A percentile compares a stretch with the other conserved stretches of the same genome.
phyloP scores from a whole-genome alignment of 83 land plant species.

The Thuja plicata region DNA sequence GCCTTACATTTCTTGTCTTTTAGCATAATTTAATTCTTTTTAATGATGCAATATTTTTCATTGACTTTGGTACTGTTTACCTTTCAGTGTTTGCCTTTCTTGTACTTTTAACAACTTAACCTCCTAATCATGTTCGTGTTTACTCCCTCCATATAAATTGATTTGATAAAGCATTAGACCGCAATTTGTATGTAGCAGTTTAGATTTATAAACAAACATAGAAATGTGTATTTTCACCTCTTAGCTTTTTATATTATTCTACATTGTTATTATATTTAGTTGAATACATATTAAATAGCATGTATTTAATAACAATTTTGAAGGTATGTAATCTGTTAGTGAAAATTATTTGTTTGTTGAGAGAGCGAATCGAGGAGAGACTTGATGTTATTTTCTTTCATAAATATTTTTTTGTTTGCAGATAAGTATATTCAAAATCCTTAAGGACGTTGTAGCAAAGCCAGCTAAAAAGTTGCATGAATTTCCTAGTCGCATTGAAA shows the following conservation, averaged over 20 bases:
- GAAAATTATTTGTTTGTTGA: neutral
- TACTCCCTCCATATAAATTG: neutral
- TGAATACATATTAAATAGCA: neutral
- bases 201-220: neutral
- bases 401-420: constrained; percentile 1
- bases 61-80: neutral
- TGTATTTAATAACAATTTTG: neutral
- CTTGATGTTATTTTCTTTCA: neutral
- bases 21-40: neutral
- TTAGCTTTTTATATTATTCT: neutral
- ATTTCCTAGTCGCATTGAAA: constrained; percentile 47
- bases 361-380: neutral
- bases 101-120: neutral
- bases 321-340: neutral
- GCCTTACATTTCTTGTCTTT: neutral
- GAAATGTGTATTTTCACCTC: neutral
- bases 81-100: neutral
- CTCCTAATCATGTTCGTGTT: neutral
- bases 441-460: constrained; percentile 34
- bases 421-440: constrained; percentile 41
- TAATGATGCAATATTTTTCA: neutral
- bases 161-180: neutral
- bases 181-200: neutral
- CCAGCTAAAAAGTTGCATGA: constrained; percentile 30
- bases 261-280: neutral